Base-by-base conservation (phyloP, 2,329 filamentous ascomycete genomes). In the Gnomoniopsis smithogilvyi region DNA sequence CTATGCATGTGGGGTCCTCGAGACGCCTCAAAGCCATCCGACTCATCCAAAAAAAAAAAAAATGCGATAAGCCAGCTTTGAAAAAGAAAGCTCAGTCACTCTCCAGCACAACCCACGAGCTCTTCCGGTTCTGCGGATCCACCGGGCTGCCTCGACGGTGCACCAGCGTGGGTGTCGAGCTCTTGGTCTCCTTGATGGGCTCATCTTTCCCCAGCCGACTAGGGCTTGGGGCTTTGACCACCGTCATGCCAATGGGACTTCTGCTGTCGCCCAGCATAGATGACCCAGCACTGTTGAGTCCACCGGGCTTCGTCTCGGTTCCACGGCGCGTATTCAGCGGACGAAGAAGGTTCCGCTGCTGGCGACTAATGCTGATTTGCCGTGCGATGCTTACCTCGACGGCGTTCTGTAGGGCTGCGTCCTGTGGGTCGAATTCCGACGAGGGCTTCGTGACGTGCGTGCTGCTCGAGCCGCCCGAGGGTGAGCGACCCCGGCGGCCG, bases 371-470 rank as follows among this genome's bases (percentile, higher is more conserved):
- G 64, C 83, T 87, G 64, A 90, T 88, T 68, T 89, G 86, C 1
- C 87, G 78, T 0, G 86, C 86, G 64, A 90, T 89, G 1, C 85
- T 88, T 49, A 87, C 78, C 69, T 88, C 82, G 3, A 87, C 85
- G 1, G 85, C 83, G 47, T 78, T 78, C 63, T 80, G 79, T 15
- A 82, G 70, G 7, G 74, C 76, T 22, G 70, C 69, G 63, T 79
- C 75, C 1, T 71, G 54, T 33, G 78, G 75, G 36, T 80, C 77
- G 12, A 70, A 60, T 12, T 72, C 70, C 8, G 68, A 57, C 22
- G 74, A 73, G 3, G 68, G 65, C 59, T 67, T 69, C 22, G 71
- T 72, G 34, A 69, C 51, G 60, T 74, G 67, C 11, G 72, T 72
- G 58, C 66, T 54, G 48, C 60, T 47, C 14, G 60, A 62, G 10